Evolutionary conservation across 1,284 basidiomycete genomes (phyloP), one percentile per base, ranked within the genome.

Genomic region (Ganoderma lingzhi): DNA sequence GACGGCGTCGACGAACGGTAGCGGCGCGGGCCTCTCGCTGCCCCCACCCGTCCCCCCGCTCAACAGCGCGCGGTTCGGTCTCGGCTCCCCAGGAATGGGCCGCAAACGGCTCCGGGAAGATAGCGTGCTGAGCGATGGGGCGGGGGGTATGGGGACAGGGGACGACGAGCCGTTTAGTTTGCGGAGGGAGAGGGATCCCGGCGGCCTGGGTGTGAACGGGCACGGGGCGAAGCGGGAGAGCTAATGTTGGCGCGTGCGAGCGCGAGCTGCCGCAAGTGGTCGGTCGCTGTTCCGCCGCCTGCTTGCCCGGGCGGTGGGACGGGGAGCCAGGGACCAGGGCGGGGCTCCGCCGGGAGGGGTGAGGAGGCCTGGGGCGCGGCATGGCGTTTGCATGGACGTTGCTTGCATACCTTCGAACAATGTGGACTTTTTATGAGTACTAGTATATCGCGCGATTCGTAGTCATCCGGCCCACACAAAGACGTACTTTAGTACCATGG

Each of bases 91-190:
- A 6, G 66, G 70, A 6, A 48, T 67, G 58, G 67, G 74, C 61
- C 74, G 73, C 41, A 77, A 77, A 66, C 74, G 76, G 41, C 66
- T 69, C 32, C 66, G 74, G 53, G 75, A 75, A 63, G 75, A 75
- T 42, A 63, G 72, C 62, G 69, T 41, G 41, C 44, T 37, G 63
- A 61, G 67, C 17, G 67, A 63, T 44, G 60, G 63, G 41, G 63
- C 64, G 28, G 48, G 23, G 23, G 48, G 45, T 6, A 9, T 19
- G 19, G 48, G 48, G 10, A 10, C 12, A 10, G 48, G 48, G 3
- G 48, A 51, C 48, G 48, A 51, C 48, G 48, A 51, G 48, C 48
- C 48, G 48, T 51, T 51, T 23, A 67, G 64, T 60, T 59, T 70
- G 32, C 58, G 67, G 62, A 68, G 66, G 39, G 70, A 71, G 68